A percentile compares a stretch with the other conserved stretches of the same genome.
Evolutionary conservation across 345 rosid species (phyloP).

Genomic region (Excoecaria cochinchinensis): DNA sequence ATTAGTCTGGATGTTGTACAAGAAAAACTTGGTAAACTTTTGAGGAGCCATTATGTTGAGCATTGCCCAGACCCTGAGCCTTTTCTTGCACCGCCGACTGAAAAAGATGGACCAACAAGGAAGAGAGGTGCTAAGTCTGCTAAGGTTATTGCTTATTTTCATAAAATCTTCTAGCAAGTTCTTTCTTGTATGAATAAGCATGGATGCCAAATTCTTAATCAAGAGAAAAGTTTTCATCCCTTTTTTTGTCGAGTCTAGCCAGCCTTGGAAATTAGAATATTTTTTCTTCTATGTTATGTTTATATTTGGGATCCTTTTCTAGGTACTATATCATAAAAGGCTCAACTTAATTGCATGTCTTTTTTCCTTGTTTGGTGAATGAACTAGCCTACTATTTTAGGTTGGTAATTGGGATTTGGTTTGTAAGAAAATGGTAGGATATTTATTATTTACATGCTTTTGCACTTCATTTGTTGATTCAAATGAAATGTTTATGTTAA

Average conservation of each 20-base stretch:
- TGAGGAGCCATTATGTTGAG: slow-evolving; percentile 65
- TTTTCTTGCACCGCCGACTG: slow-evolving; percentile 46
- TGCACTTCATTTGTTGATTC: too few relatives aligned
- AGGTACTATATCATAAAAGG: neutral
- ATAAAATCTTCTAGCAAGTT: slow-evolving; percentile 14
- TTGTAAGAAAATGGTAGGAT: neutral
- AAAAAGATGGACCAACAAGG: slow-evolving; percentile 44
- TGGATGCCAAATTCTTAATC: neutral
- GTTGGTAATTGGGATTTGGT: neutral
- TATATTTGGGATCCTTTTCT: neutral
- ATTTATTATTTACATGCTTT: neutral
- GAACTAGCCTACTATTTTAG: neutral
- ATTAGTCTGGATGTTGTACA: slow-evolving; percentile 38
- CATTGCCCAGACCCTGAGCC: slow-evolving; percentile 81
- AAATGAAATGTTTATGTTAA: too few relatives aligned
- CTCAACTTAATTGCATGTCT: neutral
- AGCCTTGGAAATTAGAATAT: neutral
- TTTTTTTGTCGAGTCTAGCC: neutral
- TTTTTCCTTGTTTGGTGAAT: neutral
- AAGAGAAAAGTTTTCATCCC: neutral
- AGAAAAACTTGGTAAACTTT: slow-evolving; percentile 51
- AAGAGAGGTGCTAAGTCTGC: slow-evolving; percentile 60
- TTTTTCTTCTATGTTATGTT: neutral
- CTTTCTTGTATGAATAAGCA: neutral
- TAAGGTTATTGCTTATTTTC: slow-evolving; percentile 51